Evolutionary conservation across 1,139 yeast genomes (phyloP).

Genomic region (Yamadazyma epiphylla): DNA sequence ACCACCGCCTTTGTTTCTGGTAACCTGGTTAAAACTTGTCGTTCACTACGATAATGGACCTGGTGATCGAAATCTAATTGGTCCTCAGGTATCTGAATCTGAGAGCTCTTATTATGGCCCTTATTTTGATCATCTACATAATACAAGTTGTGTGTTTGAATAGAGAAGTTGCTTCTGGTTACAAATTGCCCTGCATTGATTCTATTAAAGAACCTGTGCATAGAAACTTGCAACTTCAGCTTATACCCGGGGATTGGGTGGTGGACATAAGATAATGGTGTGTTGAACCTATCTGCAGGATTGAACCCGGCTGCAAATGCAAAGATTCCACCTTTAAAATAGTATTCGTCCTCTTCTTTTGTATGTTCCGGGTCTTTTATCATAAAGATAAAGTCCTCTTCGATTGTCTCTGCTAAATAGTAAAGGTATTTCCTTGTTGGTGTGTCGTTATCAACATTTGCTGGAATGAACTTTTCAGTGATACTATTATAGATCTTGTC

Average conservation of each 20-base stretch:
- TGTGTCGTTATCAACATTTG: slow-evolving; percentile 14
- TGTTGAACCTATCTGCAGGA: slow-evolving; percentile 52
- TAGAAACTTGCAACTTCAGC: slow-evolving; percentile 48
- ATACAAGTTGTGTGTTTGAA: slow-evolving; percentile 50
- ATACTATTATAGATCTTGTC: slow-evolving; percentile 35
- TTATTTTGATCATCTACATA: slow-evolving; percentile 52
- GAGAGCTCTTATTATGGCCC: slow-evolving; percentile 28
- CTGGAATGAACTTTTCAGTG: slow-evolving; percentile 35
- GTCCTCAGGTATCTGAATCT: slow-evolving; percentile 23
- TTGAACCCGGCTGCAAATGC: slow-evolving; percentile 76
- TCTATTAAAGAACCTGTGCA: slow-evolving; percentile 57
- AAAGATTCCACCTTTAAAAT: slow-evolving; percentile 58
- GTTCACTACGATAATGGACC: slow-evolving; percentile 56
- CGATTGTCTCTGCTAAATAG: slow-evolving; percentile 45
- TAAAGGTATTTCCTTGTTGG: slow-evolving; percentile 34
- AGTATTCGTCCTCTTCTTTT: slow-evolving; percentile 51
- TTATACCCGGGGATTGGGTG: slow-evolving; percentile 63
- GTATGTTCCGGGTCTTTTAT: slow-evolving; percentile 42
- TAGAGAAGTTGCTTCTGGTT: slow-evolving; percentile 57
- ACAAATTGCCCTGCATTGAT: slow-evolving; percentile 49
- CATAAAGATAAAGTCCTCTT: slow-evolving; percentile 64
- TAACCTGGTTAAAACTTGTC: slow-evolving; percentile 56
- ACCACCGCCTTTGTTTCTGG: slow-evolving; percentile 52
- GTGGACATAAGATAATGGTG: slow-evolving; percentile 52
- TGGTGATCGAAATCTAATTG: slow-evolving; percentile 49